Evolutionary conservation across 192 early-diverging fungal genomes (phyloP), one percentile per base, ranked within the genome.

Genomic region (Coemansia sp.): DNA sequence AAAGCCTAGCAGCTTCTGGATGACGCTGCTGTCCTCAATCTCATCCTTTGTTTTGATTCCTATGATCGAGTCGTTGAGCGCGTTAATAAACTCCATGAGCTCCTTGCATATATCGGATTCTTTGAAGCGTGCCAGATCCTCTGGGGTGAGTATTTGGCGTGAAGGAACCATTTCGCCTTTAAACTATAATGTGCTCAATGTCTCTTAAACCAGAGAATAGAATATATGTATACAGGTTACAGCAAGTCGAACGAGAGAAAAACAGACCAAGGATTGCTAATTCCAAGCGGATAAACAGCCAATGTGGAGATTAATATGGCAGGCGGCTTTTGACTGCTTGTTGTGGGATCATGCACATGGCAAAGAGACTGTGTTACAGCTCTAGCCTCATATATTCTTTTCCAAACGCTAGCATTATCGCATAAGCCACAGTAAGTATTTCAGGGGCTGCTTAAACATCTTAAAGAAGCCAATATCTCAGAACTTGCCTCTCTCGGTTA

Each of bases 51-150:
- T 86, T 23, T 86, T 87, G 38, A 84, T 57, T 10, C 91, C 92
- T 32, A 88, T 81, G n/a, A 93, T 88, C 18, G 92, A 84, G 21
- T 86, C 85, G 73, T 93, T 96, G 26, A 97, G 85, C 0, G 70
- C 67, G 13, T 84, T 81, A 45, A 96, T 74, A 72, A 95, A 97
- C 4, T 64, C 86, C 42, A 95, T 53, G 49, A 90, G 81, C n/a
- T 84, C 86, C 9, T 68, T 63, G 75, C 91, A 90, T 16, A 90
- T 86, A 3, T 81, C 49, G 5, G 91, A 92, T 18, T 76, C 72
- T 32, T 88, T 82, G 79, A 95, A 98, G 9, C 84, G 85, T 5
- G 88, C 86, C 18, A 98, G 84, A 77, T 98, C 94, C 6, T 93
- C 91, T 57, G 89, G 89, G 11, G 94, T 93, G 26, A 97, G 80